phyloP scores from a whole-genome alignment of 805 yeast genomes.

The Saccharomycopsis sp. region DNA sequence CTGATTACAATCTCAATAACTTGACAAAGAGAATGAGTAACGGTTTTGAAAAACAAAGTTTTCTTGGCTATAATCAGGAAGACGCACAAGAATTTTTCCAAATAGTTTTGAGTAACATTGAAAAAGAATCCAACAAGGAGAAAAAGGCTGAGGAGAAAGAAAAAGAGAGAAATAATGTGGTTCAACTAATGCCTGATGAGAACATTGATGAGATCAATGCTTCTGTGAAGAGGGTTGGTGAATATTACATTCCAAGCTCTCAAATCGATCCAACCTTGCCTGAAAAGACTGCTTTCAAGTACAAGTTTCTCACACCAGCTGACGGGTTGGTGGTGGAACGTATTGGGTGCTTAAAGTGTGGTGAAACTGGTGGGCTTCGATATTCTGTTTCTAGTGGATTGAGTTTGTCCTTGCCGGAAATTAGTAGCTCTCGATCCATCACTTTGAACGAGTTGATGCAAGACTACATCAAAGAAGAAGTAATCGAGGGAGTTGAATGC shows the following conservation, averaged over 20 bases:
- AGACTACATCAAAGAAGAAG: constrained; percentile 71
- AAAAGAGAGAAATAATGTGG: constrained; percentile 18
- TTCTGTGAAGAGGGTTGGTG: constrained; percentile 40
- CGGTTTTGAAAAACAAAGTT: constrained; percentile 68
- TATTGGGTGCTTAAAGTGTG: constrained; percentile 84
- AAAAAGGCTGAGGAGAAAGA: constrained; percentile 22
- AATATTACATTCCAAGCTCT: constrained; percentile 58
- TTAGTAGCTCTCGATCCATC: constrained; percentile 31
- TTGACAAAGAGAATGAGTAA: constrained; percentile 62
- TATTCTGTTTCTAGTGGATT: constrained; percentile 70
- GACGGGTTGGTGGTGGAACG: constrained; percentile 86
- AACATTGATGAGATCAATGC: too few species aligned
- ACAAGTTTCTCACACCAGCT: constrained; percentile 71
- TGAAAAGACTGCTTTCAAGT: constrained; percentile 39
- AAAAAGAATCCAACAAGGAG: constrained; percentile 35
- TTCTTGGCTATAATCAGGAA: constrained; percentile 84
- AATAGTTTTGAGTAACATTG: constrained; percentile 57
- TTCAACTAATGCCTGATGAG: constrained; percentile 23
- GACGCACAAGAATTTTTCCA: constrained; percentile 97
- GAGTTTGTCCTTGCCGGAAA: constrained; percentile 55
- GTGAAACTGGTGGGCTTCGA: constrained; percentile 89
- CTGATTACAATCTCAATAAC: constrained; percentile 53
- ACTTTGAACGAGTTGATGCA: constrained; percentile 45
- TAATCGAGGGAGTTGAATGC: constrained; percentile 90
- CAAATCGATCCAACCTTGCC: constrained; percentile 57